Conservation (phyloP, 192 early-diverging fungal species). For the Lunasporangiospora selenospora region DNA sequence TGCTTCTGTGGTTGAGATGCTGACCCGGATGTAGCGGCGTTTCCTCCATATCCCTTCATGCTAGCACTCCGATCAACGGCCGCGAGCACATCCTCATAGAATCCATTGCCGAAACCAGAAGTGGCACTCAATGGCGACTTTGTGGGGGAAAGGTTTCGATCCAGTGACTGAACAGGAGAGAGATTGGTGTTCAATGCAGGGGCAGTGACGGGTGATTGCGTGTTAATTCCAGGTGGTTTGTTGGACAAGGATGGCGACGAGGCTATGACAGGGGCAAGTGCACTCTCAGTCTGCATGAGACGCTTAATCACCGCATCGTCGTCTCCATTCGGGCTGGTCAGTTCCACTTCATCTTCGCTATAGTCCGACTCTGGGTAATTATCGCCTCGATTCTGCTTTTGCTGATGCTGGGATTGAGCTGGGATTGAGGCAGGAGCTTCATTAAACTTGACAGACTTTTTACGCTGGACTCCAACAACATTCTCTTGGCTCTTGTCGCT, state of each 20-base stretch:
- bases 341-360: no score
- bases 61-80: constrained; percentile 41
- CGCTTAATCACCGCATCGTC: no score
- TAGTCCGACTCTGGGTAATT: no score
- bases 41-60: no score
- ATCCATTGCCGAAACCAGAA: constrained; percentile 38
- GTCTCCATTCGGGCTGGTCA: no score
- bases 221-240: no score
- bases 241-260: not conserved
- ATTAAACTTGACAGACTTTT: constrained; percentile 47
- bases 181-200: no score
- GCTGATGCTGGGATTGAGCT: constrained; percentile 9
- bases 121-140: no score
- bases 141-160: no score
- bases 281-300: no score
- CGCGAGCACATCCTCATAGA: constrained; percentile 41
- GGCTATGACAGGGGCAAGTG: not conserved
- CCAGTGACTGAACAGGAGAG: no score
- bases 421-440: constrained; percentile 19
- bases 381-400: not conserved
- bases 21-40: not conserved
- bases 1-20: not conserved
- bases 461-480: constrained; percentile 19
- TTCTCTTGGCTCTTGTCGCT: not conserved
- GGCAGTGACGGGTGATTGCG: no score